These are phyloP conservation scores for Neonectria punicea DNA, from an alignment of 2,329 filamentous ascomycete genomes.

Conservation along the genomic window DNA sequence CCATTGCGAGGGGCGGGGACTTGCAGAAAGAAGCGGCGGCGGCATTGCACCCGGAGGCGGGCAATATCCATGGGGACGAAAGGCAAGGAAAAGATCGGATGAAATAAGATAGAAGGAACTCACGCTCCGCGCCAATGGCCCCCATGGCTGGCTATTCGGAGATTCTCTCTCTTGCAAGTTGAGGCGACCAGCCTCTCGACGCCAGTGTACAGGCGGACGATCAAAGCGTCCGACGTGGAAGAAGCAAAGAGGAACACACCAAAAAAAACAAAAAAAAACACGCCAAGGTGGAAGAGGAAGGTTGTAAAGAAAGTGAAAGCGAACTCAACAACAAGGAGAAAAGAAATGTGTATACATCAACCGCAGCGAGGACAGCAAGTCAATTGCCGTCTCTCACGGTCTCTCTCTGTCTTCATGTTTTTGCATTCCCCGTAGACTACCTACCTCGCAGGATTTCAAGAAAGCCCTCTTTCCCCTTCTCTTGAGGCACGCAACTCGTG, in stretches of 20 bases:
- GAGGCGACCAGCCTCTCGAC: no score
- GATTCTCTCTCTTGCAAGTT: not conserved
- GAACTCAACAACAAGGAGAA: not conserved
- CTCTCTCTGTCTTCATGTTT: not conserved
- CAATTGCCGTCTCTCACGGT: not conserved
- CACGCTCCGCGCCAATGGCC: not conserved
- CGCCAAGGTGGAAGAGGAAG: not conserved
- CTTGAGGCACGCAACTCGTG: not conserved
- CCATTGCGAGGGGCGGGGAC: slow-evolving; percentile 6
- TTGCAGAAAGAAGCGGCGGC: not conserved
- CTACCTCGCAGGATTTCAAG: no score
- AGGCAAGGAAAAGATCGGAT: not conserved
- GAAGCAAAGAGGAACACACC: not conserved
- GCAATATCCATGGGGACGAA: not conserved
- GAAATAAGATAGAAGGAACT: not conserved
- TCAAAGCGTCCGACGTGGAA: not conserved
- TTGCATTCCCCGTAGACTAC: not conserved
- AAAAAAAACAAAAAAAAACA: not conserved
- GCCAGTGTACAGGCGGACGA: no score
- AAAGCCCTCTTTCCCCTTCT: not conserved
- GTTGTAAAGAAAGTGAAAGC: not conserved
- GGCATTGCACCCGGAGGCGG: slow-evolving; percentile 8
- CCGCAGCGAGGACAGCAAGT: not conserved
- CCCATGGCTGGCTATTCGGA: not conserved
- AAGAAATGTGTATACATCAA: not conserved